These are phyloP conservation scores for Rubia occidens DNA, from an alignment of 305 asterid genomes.

Conservation along the genomic window DNA sequence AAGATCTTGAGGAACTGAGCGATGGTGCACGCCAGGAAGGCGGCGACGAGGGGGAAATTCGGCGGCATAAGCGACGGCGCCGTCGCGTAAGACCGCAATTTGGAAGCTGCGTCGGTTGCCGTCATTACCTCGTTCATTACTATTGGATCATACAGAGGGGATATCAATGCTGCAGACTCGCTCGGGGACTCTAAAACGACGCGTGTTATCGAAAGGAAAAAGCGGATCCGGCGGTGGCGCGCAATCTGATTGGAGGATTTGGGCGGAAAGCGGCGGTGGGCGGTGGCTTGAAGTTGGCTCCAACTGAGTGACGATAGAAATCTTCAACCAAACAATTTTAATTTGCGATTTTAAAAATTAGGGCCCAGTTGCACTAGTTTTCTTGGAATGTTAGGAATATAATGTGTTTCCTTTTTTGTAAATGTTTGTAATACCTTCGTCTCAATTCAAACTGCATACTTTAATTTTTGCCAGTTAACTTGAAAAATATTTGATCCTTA, in stretches of 20 bases:
- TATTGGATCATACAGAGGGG: slow-evolving; percentile 5
- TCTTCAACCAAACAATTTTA: background rate
- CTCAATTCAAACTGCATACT: too few species aligned
- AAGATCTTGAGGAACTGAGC: slow-evolving; percentile 91
- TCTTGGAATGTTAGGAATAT: too few species aligned
- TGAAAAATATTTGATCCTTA: too few species aligned
- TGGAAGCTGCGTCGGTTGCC: slow-evolving; percentile 53
- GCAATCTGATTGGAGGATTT: background rate
- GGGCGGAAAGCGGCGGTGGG: background rate
- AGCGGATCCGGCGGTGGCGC: slow-evolving; percentile 4
- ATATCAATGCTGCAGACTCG: background rate
- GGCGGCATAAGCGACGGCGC: slow-evolving; percentile 40
- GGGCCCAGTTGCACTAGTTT: too few species aligned
- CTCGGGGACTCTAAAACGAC: background rate
- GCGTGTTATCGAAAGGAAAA: background rate
- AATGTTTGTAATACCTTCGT: too few species aligned
- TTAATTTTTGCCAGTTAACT: too few species aligned
- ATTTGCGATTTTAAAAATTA: background rate
- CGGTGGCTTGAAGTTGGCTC: slow-evolving; percentile 4
- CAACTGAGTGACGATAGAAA: background rate
- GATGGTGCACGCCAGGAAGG: slow-evolving; percentile 72
- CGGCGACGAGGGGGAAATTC: slow-evolving; percentile 56
- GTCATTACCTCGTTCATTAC: slow-evolving; percentile 40
- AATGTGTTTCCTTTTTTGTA: too few species aligned
- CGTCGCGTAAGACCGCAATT: slow-evolving; percentile 30